A percentile compares a stretch with the other conserved stretches of the same genome.
These are phyloP conservation scores for Fusarium multiceps DNA, from an alignment of 2,329 filamentous ascomycete genomes.

Conservation along the genomic window DNA sequence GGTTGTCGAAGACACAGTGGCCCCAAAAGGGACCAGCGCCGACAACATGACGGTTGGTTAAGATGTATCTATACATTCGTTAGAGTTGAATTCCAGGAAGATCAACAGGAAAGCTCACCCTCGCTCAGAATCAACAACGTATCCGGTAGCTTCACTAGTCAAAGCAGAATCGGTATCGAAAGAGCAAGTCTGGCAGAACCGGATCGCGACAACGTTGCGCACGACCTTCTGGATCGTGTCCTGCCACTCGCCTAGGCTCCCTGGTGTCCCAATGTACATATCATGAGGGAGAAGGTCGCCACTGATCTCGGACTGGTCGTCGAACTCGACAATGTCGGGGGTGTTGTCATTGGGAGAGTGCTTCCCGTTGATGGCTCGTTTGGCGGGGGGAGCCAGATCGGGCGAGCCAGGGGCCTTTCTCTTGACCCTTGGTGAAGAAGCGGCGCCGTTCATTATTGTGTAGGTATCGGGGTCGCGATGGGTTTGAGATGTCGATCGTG, in stretches of 20 bases:
- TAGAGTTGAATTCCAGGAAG: background rate
- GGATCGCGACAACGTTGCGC: conserved; percentile 96
- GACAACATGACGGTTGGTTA: conserved; percentile 93
- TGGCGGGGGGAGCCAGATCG: conserved; percentile 51
- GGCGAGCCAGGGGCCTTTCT: conserved; percentile 62
- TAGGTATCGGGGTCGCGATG: conserved; percentile 9
- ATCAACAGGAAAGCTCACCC: conserved; percentile 66
- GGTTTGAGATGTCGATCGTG: conserved; percentile 9
- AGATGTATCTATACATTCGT: conserved; percentile 68
- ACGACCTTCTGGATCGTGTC: conserved; percentile 94
- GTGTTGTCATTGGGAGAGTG: conserved; percentile 63
- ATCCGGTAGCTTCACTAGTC: conserved; percentile 95
- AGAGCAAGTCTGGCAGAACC: conserved; percentile 97
- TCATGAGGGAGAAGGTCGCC: conserved; percentile 54
- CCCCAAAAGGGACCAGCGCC: conserved; percentile 97
- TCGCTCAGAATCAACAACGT: conserved; percentile 93
- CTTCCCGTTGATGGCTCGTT: conserved; percentile 59
- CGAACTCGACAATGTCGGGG: conserved; percentile 56
- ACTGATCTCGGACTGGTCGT: conserved; percentile 56
- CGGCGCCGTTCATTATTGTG: conserved; percentile 58
- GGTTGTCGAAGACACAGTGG: conserved; percentile 98
- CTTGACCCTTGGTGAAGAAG: conserved; percentile 59
- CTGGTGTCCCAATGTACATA: conserved; percentile 54
- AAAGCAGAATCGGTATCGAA: conserved; percentile 97
- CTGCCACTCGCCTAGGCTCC: conserved; percentile 79